Evolutionary conservation across 2,329 filamentous ascomycete species (phyloP), one percentile per base, ranked within the genome.

Genomic region (Alternaria arbusti): DNA sequence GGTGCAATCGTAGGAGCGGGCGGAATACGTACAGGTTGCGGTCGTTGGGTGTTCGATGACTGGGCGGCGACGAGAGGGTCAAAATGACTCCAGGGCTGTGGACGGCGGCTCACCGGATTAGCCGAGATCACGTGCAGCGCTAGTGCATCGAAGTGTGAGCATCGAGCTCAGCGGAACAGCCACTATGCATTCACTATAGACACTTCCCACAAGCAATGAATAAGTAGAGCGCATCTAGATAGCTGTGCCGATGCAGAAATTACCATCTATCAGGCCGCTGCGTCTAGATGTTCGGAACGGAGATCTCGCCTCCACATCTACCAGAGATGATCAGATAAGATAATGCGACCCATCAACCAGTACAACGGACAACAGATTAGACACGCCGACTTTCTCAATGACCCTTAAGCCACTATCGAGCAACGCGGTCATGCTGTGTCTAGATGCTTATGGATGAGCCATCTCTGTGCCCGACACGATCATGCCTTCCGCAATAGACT

Each of bases 1-100:
- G 23, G 12, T 28, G 32, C 45, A 46, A 23, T 50, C 52, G 64
- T 51, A 43, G 11, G 44, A 50, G 61, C 51, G 20, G 57, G 52
- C 58, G 65, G 65, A 52, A 69, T 74, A 80, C 77, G 73, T 77
- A 79, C 78, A 76, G 70, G 65, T 72, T 74, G 72, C 67, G 69
- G 74, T 70, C 71, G 76, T 71, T 63, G 60, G 61, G 70, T 70
- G 72, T 71, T 74, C 74, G 71, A 70, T 75, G 75, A 74, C 70
- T 74, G 69, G 66, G 66, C 67, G 69, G 65, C 74, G 70, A 67
- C 60, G 57, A 28, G 70, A 63, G 61, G 70, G 67, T 58, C 66
- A 63, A 63, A 63, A 63, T 63, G 60, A 45, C 49, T 52, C 49
- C 49, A 52, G 49, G 30, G 28, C 60, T 59, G 60, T 63, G 60